Conservation (phyloP, 108 stramenopile species). For the Fragilaria crotonensis region DNA sequence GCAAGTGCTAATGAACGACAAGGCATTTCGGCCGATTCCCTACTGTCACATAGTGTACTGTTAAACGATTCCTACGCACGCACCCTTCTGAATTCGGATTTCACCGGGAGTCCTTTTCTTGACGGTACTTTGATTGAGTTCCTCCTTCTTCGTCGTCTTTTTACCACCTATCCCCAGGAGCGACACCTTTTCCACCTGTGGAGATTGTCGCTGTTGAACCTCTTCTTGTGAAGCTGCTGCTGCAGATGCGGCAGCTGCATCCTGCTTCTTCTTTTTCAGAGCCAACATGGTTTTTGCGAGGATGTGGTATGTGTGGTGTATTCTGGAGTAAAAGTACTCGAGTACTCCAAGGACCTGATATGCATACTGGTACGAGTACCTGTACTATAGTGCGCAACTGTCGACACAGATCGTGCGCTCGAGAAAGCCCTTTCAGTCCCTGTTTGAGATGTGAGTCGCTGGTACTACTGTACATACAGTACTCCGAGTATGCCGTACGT, state of each 20-base stretch:
- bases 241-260: constrained; percentile 42
- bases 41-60: background rate
- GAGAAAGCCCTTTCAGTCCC: no score
- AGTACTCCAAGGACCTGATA: no score
- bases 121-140: constrained; percentile 13
- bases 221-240: constrained; percentile 12
- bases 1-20: background rate
- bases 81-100: constrained; percentile 98
- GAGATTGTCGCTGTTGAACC: background rate
- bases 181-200: constrained; percentile 36
- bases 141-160: constrained; percentile 68
- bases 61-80: no score
- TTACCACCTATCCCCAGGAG: constrained; percentile 77
- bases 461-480: no score
- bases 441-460: no score
- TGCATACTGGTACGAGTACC: no score
- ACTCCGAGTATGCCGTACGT: no score
- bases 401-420: no score
- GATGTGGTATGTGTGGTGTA: no score
- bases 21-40: background rate
- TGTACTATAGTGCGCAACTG: no score
- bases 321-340: no score
- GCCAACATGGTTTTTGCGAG: constrained; percentile 67
- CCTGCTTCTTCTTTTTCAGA: constrained; percentile 79
- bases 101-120: constrained; percentile 94